A percentile compares a stretch with the other conserved stretches of the same genome.
Evolutionary conservation across 768 basidiomycete species (phyloP).

Genomic region (Lactifluus volemus): DNA sequence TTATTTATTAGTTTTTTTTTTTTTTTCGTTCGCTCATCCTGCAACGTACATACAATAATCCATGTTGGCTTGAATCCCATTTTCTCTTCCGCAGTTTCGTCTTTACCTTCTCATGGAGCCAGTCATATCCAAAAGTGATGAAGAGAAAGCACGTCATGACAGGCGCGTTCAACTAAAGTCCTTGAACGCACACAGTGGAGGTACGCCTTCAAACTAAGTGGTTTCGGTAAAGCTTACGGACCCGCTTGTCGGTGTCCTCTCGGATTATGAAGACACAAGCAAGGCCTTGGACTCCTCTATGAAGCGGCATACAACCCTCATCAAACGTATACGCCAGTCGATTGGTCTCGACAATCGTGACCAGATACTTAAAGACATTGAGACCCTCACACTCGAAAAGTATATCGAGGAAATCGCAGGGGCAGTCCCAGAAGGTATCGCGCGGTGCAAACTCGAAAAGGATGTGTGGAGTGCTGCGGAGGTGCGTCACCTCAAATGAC

Average conservation of each 20-base stretch:
- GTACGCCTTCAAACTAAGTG: conserved; percentile 35
- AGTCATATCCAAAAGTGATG: conserved; percentile 32
- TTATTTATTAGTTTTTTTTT: not conserved
- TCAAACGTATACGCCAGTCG: conserved; percentile 86
- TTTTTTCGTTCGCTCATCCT: not conserved
- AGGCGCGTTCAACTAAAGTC: conserved; percentile 54
- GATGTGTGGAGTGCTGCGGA: conserved; percentile 91
- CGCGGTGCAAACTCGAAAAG: conserved; percentile 83
- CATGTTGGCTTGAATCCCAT: conserved; percentile 5
- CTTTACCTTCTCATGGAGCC: conserved; percentile 3
- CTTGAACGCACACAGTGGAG: conserved; percentile 40
- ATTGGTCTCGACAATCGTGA: conserved; percentile 76
- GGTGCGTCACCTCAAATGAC: conserved; percentile 37
- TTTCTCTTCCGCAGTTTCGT: not conserved
- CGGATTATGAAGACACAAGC: conserved; percentile 43
- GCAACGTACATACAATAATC: not conserved
- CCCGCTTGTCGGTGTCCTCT: not conserved
- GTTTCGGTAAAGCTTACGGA: conserved; percentile 18
- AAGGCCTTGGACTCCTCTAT: conserved; percentile 84
- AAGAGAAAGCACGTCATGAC: conserved; percentile 42
- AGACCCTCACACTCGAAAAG: conserved; percentile 84
- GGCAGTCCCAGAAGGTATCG: conserved; percentile 78
- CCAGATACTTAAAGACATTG: conserved; percentile 87
- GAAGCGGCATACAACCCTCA: conserved; percentile 91
- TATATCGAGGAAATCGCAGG: conserved; percentile 92